phyloP scores from a whole-genome alignment of 805 yeast genomes.

The Lachancea kluyveri region DNA sequence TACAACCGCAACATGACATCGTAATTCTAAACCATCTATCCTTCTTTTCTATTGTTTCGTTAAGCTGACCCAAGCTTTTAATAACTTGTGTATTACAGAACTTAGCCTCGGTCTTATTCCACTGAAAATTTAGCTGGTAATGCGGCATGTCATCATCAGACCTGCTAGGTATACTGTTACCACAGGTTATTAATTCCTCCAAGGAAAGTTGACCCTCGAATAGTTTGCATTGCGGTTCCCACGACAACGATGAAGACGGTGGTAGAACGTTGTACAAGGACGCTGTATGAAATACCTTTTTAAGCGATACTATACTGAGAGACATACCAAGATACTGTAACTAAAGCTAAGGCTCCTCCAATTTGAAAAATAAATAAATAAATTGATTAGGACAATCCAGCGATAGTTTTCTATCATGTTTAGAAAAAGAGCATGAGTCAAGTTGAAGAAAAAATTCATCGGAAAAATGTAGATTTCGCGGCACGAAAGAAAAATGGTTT shows the following conservation, averaged over 20 bases:
- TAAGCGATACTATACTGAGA: constrained; percentile 3
- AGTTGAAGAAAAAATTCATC: too few relatives aligned
- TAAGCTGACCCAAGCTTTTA: constrained; percentile 13
- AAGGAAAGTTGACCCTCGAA: constrained; percentile 18
- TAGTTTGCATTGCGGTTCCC: constrained; percentile 13
- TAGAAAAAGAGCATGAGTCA: too few relatives aligned
- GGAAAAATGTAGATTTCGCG: too few relatives aligned
- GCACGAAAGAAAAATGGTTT: neutral
- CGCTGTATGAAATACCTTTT: constrained; percentile 11
- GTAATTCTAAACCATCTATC: constrained; percentile 12
- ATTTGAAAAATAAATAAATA: too few relatives aligned
- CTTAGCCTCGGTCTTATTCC: constrained; percentile 8
- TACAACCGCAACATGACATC: constrained; percentile 15
- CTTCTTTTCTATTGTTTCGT: constrained; percentile 13
- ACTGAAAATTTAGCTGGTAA: constrained; percentile 16
- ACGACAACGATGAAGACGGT: constrained; percentile 8
- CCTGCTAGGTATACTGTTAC: too few relatives aligned
- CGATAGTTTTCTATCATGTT: too few relatives aligned
- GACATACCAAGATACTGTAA: too few relatives aligned
- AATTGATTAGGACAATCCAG: too few relatives aligned
- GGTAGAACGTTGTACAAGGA: constrained; percentile 19
- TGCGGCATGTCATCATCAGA: constrained; percentile 11
- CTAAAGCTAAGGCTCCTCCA: too few relatives aligned
- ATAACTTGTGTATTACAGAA: constrained; percentile 20
- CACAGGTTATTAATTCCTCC: constrained; percentile 14